A percentile compares a stretch with the other conserved stretches of the same genome.
phyloP scores from a whole-genome alignment of 306 rosid species.

The Quercus cerris region DNA sequence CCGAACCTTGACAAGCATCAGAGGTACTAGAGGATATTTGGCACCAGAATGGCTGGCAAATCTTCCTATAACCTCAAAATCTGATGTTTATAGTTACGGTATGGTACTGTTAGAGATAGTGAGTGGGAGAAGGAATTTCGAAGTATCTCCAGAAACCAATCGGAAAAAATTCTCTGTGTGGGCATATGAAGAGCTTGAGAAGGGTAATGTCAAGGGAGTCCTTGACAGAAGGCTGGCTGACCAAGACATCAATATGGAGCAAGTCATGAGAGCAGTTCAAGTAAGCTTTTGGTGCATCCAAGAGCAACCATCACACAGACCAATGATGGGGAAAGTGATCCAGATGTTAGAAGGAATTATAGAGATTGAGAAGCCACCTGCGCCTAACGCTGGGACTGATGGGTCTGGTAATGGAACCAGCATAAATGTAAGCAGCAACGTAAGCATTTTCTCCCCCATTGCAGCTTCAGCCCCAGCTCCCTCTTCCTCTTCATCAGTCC shows the following conservation, averaged over 20 bases:
- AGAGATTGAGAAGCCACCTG: conserved; percentile 56
- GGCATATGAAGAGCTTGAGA: conserved; percentile 74
- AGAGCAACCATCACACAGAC: conserved; percentile 78
- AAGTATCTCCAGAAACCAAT: conserved; percentile 64
- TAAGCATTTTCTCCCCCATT: not conserved
- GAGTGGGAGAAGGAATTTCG: conserved; percentile 79
- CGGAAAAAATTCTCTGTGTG: conserved; percentile 57
- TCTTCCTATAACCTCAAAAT: conserved; percentile 69
- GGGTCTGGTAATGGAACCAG: no score
- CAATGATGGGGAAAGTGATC: conserved; percentile 72
- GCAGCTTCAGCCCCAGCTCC: conserved; percentile 32
- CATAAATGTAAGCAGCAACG: no score
- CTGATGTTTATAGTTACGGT: conserved; percentile 78
- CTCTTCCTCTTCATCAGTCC: conserved; percentile 46
- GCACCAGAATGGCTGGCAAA: conserved; percentile 96
- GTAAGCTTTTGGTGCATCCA: conserved; percentile 93
- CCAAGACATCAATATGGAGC: conserved; percentile 57
- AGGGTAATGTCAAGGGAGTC: conserved; percentile 54
- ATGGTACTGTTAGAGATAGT: conserved; percentile 85
- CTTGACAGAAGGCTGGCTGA: conserved; percentile 57
- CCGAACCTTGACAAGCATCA: conserved; percentile 62
- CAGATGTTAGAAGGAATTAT: conserved; percentile 87
- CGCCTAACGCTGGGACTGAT: conserved; percentile 44
- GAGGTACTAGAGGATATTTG: conserved; percentile 84
- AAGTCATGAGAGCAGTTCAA: conserved; percentile 52